phyloP scores from a whole-genome alignment of 2,329 filamentous ascomycete genomes.

The Botrytis byssoidea region DNA sequence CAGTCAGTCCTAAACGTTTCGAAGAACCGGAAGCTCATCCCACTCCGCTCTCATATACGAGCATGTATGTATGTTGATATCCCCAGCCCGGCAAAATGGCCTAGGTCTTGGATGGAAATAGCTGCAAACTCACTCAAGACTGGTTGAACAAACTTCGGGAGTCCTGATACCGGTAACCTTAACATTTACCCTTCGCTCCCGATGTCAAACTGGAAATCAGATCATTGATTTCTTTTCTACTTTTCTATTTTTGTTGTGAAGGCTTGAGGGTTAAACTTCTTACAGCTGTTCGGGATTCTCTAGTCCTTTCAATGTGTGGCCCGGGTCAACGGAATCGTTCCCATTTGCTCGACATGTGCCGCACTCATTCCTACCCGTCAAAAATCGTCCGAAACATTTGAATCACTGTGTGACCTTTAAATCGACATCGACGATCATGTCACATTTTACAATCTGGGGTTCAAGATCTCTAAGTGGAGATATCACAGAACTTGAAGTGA shows the following conservation, averaged over 20 bases:
- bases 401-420: neutral
- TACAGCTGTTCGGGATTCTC: neutral
- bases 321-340: neutral
- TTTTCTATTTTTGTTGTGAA: neutral
- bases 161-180: neutral
- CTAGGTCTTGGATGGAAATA: neutral
- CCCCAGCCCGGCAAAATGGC: neutral
- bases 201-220: neutral
- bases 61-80: neutral
- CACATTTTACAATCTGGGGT: conserved; percentile 6
- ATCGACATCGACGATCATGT: conserved; percentile 15
- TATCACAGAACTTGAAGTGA: neutral
- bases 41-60: neutral
- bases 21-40: neutral
- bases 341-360: conserved; percentile 5
- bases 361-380: neutral
- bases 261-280: neutral
- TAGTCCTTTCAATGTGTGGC: neutral
- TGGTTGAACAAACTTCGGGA: neutral
- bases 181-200: neutral
- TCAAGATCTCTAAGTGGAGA: neutral
- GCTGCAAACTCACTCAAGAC: neutral
- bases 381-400: conserved; percentile 10
- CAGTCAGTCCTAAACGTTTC: neutral
- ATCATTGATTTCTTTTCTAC: neutral